Evolutionary conservation across 345 rosid genomes (phyloP).

Genomic region (Melaleuca quinquenervia): DNA sequence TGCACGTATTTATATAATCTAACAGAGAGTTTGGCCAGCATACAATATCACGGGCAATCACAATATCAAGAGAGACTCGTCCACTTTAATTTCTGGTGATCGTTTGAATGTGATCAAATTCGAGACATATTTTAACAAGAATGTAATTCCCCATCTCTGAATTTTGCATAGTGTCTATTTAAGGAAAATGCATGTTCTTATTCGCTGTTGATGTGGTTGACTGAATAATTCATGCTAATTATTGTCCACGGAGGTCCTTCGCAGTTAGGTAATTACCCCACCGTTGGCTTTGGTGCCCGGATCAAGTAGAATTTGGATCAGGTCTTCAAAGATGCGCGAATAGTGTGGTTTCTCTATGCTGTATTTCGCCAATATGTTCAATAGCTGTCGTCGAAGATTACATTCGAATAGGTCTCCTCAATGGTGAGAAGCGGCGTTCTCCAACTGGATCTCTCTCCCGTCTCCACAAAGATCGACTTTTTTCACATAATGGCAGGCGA

Average conservation of each 20-base stretch:
- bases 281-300: not conserved
- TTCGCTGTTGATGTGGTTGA: not conserved
- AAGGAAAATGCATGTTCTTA: not conserved
- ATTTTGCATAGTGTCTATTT: not conserved
- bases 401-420: not conserved
- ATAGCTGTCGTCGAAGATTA: not conserved
- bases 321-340: not conserved
- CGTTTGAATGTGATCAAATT: too few species aligned
- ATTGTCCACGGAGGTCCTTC: not conserved
- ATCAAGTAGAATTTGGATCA: not conserved
- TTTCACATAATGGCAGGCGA: conserved; percentile 21
- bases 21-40: too few species aligned
- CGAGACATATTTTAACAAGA: not conserved
- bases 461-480: not conserved
- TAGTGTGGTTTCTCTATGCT: not conserved
- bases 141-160: not conserved
- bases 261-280: not conserved
- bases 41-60: too few species aligned
- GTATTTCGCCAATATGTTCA: not conserved
- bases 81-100: too few species aligned
- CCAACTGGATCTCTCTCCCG: not conserved
- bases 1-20: too few species aligned
- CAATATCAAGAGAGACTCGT: too few species aligned
- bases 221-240: not conserved
- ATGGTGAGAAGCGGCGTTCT: not conserved